phyloP scores from a whole-genome alignment of 2,329 filamentous ascomycete genomes.

The Cordyceps militaris region DNA sequence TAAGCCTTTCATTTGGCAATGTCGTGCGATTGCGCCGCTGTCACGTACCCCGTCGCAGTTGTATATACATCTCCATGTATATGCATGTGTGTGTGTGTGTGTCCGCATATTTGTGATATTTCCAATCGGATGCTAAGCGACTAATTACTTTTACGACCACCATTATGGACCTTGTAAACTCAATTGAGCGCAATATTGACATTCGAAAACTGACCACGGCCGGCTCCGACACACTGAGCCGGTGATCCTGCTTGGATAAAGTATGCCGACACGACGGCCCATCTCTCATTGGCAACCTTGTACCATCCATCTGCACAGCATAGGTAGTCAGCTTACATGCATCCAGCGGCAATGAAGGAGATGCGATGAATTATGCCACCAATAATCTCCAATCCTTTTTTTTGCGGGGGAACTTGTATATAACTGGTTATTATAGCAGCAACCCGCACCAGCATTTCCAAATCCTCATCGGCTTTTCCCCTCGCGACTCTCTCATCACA shows the following conservation, averaged over 20 bases:
- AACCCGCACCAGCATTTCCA: too few species aligned
- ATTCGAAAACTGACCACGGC: too few species aligned
- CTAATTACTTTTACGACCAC: too few species aligned
- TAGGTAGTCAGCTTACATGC: neutral
- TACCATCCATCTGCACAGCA: neutral
- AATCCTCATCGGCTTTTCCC: neutral
- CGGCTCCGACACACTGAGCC: neutral
- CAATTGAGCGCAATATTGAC: too few species aligned
- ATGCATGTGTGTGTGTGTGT: too few species aligned
- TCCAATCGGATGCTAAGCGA: too few species aligned
- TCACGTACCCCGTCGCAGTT: too few species aligned
- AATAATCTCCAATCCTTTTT: neutral
- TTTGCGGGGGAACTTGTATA: neutral
- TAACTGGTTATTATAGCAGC: neutral
- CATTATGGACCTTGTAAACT: too few species aligned
- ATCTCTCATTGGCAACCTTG: neutral
- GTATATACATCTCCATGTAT: too few species aligned
- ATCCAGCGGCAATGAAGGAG: neutral
- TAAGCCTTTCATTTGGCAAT: constrained; percentile 12
- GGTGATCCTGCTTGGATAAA: neutral
- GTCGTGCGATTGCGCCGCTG: constrained; percentile 10
- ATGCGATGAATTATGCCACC: neutral
- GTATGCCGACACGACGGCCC: neutral
- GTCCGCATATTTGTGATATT: too few species aligned
- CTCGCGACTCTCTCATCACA: neutral